phyloP scores from a whole-genome alignment of 805 yeast species.

The Hanseniaspora guilliermondii region DNA sequence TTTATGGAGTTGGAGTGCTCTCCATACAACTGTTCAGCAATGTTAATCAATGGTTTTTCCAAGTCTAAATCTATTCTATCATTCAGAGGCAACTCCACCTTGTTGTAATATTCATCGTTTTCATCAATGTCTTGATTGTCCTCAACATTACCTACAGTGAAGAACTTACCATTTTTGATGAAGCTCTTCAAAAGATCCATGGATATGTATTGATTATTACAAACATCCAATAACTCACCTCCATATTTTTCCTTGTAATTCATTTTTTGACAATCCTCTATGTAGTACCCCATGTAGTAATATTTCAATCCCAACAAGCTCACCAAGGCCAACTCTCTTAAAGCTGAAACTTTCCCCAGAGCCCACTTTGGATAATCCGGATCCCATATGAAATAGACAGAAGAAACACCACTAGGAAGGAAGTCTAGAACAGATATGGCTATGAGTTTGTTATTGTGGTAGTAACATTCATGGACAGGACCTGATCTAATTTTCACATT shows the following conservation, averaged over 20 bases:
- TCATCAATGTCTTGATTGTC: constrained; percentile 8
- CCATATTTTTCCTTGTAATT: constrained; percentile 67
- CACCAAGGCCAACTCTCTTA: constrained; percentile 53
- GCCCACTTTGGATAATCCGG: constrained; percentile 60
- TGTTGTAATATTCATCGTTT: constrained; percentile 7
- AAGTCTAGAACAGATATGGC: constrained; percentile 71
- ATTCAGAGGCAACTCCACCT: constrained; percentile 15
- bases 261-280: constrained; percentile 74
- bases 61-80: constrained; percentile 12
- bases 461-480: constrained; percentile 71
- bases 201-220: constrained; percentile 33
- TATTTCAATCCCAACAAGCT: constrained; percentile 33
- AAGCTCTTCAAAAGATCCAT: constrained; percentile 17
- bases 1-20: constrained; percentile 22
- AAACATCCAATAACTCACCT: constrained; percentile 54
- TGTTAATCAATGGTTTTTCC: constrained; percentile 15
- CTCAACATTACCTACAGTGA: constrained; percentile 16
- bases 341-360: constrained; percentile 65
- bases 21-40: constrained; percentile 34
- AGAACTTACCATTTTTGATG: constrained; percentile 23
- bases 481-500: constrained; percentile 32
- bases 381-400: constrained; percentile 82
- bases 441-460: constrained; percentile 45
- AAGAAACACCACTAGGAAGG: constrained; percentile 62
- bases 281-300: constrained; percentile 72